A percentile compares a stretch with the other conserved stretches of the same genome.
phyloP scores from a whole-genome alignment of 257 asterid genomes.

The Solanum tarijense region DNA sequence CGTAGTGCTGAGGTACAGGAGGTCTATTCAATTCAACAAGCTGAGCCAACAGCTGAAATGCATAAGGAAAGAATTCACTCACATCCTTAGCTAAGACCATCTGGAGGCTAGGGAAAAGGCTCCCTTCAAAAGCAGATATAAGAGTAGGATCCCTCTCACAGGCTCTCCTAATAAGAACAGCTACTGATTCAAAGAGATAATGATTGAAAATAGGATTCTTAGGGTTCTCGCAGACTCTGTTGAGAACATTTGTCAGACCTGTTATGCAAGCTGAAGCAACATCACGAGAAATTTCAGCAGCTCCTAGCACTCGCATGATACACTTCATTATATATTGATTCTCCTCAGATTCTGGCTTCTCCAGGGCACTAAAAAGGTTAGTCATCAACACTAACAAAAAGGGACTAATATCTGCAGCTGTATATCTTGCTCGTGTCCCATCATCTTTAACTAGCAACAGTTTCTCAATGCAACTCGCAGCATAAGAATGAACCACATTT shows the following conservation, averaged over 20 bases:
- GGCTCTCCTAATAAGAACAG: slow-evolving; percentile 69
- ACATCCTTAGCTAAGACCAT: slow-evolving; percentile 57
- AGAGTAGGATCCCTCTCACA: slow-evolving; percentile 65
- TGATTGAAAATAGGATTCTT: slow-evolving; percentile 76
- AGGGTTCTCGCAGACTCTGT: slow-evolving; percentile 78
- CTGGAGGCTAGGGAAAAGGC: slow-evolving; percentile 67
- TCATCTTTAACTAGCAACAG: slow-evolving; percentile 83
- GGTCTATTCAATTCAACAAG: slow-evolving; percentile 73
- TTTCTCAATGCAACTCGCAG: slow-evolving; percentile 93
- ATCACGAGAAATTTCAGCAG: slow-evolving; percentile 57
- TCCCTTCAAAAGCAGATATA: slow-evolving; percentile 61
- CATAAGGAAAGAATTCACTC: slow-evolving; percentile 82
- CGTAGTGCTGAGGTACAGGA: slow-evolving; percentile 57
- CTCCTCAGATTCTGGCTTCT: slow-evolving; percentile 92
- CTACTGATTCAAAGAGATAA: slow-evolving; percentile 78
- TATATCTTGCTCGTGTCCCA: slow-evolving; percentile 57
- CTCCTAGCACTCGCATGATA: slow-evolving; percentile 90
- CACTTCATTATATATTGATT: slow-evolving; percentile 96
- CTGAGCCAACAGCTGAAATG: slow-evolving; percentile 89
- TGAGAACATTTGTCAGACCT: slow-evolving; percentile 56
- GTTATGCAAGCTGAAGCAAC: slow-evolving; percentile 75
- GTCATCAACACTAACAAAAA: slow-evolving; percentile 57
- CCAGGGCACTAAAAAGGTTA: slow-evolving; percentile 74
- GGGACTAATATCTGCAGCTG: slow-evolving; percentile 62
- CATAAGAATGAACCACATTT: slow-evolving; percentile 91